phyloP scores from a whole-genome alignment of 2,329 filamentous ascomycete species.

The Trichoderma koningiopsis region DNA sequence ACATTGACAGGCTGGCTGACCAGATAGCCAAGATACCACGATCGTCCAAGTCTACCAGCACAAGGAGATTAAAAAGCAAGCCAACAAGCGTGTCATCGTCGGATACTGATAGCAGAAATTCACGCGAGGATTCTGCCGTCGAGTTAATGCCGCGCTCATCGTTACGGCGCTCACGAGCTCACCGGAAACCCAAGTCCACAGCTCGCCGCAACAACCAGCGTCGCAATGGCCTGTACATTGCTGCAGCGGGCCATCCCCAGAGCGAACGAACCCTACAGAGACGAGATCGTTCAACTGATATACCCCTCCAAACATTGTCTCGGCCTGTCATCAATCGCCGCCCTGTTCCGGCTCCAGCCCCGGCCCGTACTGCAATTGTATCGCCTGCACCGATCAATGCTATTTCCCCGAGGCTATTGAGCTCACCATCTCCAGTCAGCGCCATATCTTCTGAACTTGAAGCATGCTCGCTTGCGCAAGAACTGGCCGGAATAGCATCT shows the following conservation, averaged over 20 bases:
- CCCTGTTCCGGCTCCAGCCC: not conserved
- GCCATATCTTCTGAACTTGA: constrained; percentile 31
- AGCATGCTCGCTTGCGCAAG: constrained; percentile 25
- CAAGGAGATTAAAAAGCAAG: constrained; percentile 29
- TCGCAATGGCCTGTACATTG: not conserved
- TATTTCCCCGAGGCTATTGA: constrained; percentile 26
- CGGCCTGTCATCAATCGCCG: not conserved
- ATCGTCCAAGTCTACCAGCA: constrained; percentile 15
- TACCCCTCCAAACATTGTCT: not conserved
- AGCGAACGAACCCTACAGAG: not conserved
- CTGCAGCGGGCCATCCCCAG: not conserved
- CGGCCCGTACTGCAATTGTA: not conserved
- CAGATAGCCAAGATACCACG: constrained; percentile 42
- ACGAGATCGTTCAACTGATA: not conserved
- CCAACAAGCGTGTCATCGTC: not conserved
- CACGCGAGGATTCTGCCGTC: not conserved
- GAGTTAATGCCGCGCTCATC: not conserved
- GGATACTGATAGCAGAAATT: not conserved
- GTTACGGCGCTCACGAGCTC: not conserved
- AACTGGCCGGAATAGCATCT: constrained; percentile 40
- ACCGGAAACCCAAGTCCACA: constrained; percentile 5
- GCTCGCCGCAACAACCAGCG: not conserved
- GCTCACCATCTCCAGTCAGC: constrained; percentile 34
- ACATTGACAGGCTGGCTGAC: constrained; percentile 50
- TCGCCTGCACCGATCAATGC: not conserved